Percentiles rank a stretch among this genome's conserved stretches.
Evolutionary conservation across 2,329 filamentous ascomycete genomes (phyloP).

Genomic region (Zymoseptoria tritici): DNA sequence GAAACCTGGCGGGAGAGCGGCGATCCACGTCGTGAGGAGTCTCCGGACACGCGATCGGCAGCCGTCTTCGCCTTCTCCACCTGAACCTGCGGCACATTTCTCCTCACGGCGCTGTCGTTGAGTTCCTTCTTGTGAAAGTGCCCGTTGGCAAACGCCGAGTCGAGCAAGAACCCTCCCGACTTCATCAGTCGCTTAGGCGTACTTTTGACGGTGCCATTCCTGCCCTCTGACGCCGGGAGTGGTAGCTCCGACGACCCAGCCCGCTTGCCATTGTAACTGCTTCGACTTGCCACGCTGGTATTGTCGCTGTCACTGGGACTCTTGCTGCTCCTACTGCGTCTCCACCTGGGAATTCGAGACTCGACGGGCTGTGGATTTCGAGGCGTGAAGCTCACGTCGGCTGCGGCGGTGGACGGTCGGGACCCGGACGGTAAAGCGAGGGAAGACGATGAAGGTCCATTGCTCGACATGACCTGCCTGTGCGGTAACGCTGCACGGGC

Average conservation of each 20-base stretch:
- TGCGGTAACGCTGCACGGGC: not conserved
- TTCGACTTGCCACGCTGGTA: conserved; percentile 3
- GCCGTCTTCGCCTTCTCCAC: conserved; percentile 13
- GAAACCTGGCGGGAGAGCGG: conserved; percentile 23
- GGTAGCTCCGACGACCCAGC: conserved; percentile 1
- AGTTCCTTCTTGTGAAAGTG: conserved; percentile 2
- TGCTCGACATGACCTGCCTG: not conserved
- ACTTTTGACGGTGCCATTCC: conserved; percentile 6
- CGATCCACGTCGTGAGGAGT: conserved; percentile 23
- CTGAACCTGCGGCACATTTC: conserved; percentile 14
- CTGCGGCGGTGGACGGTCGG: conserved; percentile 13
- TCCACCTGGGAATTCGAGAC: conserved; percentile 18
- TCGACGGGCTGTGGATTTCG: conserved; percentile 19
- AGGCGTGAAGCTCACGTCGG: conserved; percentile 24
- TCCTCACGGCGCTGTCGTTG: conserved; percentile 6
- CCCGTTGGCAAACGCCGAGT: conserved; percentile 21
- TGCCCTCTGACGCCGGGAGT: not conserved
- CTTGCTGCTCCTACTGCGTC: conserved; percentile 10
- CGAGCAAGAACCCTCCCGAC: conserved; percentile 36
- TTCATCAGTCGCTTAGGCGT: conserved; percentile 19
- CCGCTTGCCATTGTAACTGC: conserved; percentile 5
- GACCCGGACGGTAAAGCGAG: not conserved
- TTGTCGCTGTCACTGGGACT: not conserved
- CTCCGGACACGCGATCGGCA: conserved; percentile 15
- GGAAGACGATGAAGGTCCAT: not conserved